These are phyloP conservation scores for Rhododendron henanense DNA, from an alignment of 148 eudicot species.

Conservation along the genomic window DNA sequence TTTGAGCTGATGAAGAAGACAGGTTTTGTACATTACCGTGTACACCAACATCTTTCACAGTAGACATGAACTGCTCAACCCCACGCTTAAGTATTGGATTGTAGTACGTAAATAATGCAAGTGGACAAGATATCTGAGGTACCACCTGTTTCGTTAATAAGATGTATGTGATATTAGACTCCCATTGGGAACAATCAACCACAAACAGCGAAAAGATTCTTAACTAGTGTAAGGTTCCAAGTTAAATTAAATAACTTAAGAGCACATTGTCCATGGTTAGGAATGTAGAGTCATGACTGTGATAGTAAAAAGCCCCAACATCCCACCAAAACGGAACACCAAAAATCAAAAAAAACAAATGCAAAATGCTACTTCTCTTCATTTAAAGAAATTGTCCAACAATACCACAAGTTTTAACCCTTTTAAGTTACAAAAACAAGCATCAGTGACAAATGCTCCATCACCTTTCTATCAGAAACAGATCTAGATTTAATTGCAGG, in stretches of 20 bases:
- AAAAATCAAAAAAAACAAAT: not conserved
- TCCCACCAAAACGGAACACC: not conserved
- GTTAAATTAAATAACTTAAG: not conserved
- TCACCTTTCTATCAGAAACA: not conserved
- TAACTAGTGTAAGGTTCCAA: not conserved
- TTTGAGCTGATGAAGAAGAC: not conserved
- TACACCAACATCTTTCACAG: conserved; percentile 72
- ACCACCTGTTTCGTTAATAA: conserved; percentile 46
- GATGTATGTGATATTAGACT: conserved; percentile 8
- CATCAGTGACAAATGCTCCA: not conserved
- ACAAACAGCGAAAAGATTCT: not conserved
- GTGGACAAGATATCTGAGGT: conserved; percentile 80
- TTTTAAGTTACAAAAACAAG: not conserved
- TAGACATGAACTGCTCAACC: conserved; percentile 71
- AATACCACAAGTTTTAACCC: not conserved
- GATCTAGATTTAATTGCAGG: not conserved
- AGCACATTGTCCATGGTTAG: not conserved
- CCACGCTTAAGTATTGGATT: conserved; percentile 95
- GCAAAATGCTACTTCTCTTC: not conserved
- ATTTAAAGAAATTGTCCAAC: not conserved
- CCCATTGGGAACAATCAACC: not conserved
- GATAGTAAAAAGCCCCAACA: not conserved
- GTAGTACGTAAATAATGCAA: conserved; percentile 84
- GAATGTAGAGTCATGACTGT: not conserved
- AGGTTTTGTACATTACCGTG: conserved; percentile 51